These are phyloP conservation scores for Fusarium nanum DNA, from an alignment of 2,329 filamentous ascomycete species.

Conservation along the genomic window DNA sequence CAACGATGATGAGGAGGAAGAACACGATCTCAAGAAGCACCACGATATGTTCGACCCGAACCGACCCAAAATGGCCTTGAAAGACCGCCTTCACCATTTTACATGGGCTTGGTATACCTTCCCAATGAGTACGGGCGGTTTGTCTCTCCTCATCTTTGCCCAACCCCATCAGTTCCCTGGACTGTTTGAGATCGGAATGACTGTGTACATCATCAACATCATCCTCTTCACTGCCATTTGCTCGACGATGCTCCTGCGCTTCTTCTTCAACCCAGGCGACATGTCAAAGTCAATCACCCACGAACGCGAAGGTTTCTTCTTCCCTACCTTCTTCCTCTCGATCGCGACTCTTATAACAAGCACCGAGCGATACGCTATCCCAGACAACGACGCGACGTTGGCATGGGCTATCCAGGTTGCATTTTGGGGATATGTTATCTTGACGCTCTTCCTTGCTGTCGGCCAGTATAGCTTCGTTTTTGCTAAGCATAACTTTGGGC, in stretches of 20 bases:
- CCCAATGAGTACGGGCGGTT: background rate
- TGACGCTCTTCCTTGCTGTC: background rate
- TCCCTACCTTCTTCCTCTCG: slow-evolving; percentile 2
- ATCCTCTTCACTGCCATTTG: background rate
- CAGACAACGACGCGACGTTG: background rate
- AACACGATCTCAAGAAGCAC: background rate
- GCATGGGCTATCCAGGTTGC: slow-evolving; percentile 11
- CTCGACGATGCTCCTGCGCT: background rate
- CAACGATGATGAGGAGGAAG: background rate
- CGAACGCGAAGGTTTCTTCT: slow-evolving; percentile 9
- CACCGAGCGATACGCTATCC: background rate
- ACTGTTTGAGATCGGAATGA: background rate
- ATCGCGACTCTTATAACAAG: slow-evolving; percentile 7
- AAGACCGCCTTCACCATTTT: slow-evolving; percentile 6
- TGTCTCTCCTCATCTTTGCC: slow-evolving; percentile 6
- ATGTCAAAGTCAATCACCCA: slow-evolving; percentile 8
- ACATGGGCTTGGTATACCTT: slow-evolving; percentile 4
- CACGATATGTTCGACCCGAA: slow-evolving; percentile 13
- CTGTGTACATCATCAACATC: slow-evolving; percentile 7
- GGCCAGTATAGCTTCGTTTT: slow-evolving; percentile 11
- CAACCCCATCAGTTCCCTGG: slow-evolving; percentile 1
- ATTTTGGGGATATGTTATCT: slow-evolving; percentile 3
- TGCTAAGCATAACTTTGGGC: background rate
- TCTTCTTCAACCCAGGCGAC: slow-evolving; percentile 11
- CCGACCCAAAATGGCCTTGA: slow-evolving; percentile 9